A percentile compares a stretch with the other conserved stretches of the same genome.
phyloP scores from a whole-genome alignment of 306 rosid species.

The Sicyos edulis region DNA sequence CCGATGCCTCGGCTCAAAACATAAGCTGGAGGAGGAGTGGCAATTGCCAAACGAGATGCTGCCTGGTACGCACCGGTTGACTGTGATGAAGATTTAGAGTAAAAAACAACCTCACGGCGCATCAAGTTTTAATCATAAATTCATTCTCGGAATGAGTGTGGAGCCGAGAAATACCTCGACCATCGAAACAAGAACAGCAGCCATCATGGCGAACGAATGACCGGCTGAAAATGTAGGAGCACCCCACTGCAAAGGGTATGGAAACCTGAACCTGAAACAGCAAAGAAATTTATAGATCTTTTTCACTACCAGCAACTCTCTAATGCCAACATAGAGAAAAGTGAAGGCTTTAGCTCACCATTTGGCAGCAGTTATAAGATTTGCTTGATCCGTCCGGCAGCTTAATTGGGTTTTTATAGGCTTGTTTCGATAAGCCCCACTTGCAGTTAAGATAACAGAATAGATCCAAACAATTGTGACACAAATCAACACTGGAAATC shows the following conservation, averaged over 20 bases:
- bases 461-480: conserved; percentile 80
- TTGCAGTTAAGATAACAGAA: conserved; percentile 76
- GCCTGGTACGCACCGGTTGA: conserved; percentile 92
- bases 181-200: conserved; percentile 92
- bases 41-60: conserved; percentile 87
- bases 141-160: neutral
- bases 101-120: neutral
- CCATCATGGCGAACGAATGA: conserved; percentile 93
- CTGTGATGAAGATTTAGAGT: conserved; percentile 35
- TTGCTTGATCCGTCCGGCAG: conserved; percentile 78
- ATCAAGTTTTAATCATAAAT: neutral
- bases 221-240: conserved; percentile 96
- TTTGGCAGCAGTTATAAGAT: conserved; percentile 82
- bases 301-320: conserved; percentile 19
- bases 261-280: conserved; percentile 73
- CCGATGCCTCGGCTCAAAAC: conserved; percentile 98
- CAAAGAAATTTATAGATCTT: neutral
- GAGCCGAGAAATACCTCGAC: conserved; percentile 56
- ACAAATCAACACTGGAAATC: conserved; percentile 88
- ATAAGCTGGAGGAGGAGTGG: conserved; percentile 97
- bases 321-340: neutral
- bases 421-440: conserved; percentile 75
- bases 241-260: conserved; percentile 98
- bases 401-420: conserved; percentile 47
- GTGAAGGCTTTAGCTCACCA: conserved; percentile 40